phyloP scores from a whole-genome alignment of 2,329 filamentous ascomycete genomes.

The Neoarthrinium moseri region DNA sequence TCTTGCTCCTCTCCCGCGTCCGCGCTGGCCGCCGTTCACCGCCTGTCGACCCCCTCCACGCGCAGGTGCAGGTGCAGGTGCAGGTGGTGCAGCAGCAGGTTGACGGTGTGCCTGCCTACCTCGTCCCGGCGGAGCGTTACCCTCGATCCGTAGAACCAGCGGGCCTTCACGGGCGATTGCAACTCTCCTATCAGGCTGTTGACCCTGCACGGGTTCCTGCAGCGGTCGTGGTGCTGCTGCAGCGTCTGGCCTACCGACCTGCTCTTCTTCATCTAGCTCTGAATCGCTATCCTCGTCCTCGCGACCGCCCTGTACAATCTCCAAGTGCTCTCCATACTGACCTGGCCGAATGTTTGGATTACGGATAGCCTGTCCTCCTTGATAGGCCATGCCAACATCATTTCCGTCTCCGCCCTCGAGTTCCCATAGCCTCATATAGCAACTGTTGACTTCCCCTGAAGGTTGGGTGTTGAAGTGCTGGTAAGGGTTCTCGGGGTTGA shows the following conservation, averaged over 20 bases:
- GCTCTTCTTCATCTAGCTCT: conserved; percentile 19
- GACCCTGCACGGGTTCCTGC: conserved; percentile 1
- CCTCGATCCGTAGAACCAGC: conserved; percentile 53
- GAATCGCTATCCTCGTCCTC: conserved; percentile 25
- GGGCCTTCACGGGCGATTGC: conserved; percentile 56
- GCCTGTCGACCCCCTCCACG: conserved; percentile 20
- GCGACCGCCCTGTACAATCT: conserved; percentile 11
- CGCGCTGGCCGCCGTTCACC: conserved; percentile 26
- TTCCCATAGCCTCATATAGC: conserved; percentile 89
- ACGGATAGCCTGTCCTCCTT: conserved; percentile 31
- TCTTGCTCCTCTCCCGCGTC: conserved; percentile 26
- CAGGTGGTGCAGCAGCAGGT: conserved; percentile 18
- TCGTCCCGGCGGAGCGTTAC: conserved; percentile 28
- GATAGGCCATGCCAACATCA: conserved; percentile 45
- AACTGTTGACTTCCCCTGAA: conserved; percentile 54
- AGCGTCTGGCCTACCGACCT: conserved; percentile 12
- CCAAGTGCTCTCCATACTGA: conserved; percentile 20
- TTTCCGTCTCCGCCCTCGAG: conserved; percentile 75
- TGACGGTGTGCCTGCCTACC: conserved; percentile 23
- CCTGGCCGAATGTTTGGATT: conserved; percentile 17
- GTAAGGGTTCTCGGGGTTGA: conserved; percentile 80
- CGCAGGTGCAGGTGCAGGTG: conserved; percentile 14
- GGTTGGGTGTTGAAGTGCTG: conserved; percentile 76
- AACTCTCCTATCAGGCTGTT: conserved; percentile 24
- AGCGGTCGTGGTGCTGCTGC: conserved; percentile 22